Conservation (phyloP, 208 protist genomes). For the Trypanosoma theileri region DNA sequence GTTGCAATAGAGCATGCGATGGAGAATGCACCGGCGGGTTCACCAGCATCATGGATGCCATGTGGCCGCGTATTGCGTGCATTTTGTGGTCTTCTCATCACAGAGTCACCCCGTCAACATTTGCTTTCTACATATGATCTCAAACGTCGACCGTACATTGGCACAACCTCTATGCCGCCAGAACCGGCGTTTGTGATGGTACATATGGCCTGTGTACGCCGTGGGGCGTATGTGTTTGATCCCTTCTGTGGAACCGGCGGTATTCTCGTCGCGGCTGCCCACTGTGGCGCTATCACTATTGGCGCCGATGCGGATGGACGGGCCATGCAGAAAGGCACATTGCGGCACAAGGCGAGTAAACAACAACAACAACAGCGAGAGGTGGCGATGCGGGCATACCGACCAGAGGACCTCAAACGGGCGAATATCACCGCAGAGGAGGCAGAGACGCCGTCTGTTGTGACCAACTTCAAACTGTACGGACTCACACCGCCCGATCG, state of each 20-base stretch:
- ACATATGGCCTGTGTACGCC: constrained; percentile 77
- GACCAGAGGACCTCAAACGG: constrained; percentile 24
- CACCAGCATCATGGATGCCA: constrained; percentile 30
- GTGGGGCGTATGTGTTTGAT: constrained; percentile 78
- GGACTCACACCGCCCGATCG: constrained; percentile 65
- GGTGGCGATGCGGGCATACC: constrained; percentile 45
- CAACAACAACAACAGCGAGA: constrained; percentile 74
- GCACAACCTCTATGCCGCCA: constrained; percentile 95
- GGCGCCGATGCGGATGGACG: constrained; percentile 91
- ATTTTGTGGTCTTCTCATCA: constrained; percentile 42
- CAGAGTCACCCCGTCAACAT: constrained; percentile 36
- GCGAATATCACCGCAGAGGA: constrained; percentile 42
- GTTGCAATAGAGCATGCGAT: constrained; percentile 66
- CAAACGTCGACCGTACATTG: constrained; percentile 89
- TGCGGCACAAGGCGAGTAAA: constrained; percentile 44
- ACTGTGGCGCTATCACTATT: constrained; percentile 85
- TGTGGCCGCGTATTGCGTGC: constrained; percentile 49
- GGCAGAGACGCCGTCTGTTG: constrained; percentile 44
- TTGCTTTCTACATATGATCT: constrained; percentile 82
- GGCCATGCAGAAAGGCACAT: constrained; percentile 72
- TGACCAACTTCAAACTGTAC: constrained; percentile 92
- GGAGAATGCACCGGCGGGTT: constrained; percentile 38
- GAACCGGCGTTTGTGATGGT: constrained; percentile 92
- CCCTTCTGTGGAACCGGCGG: constrained; percentile 94
- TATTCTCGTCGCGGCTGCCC: constrained; percentile 80